Base-by-base conservation (phyloP, 2,329 filamentous ascomycete genomes). In the Aureobasidium sp. region DNA sequence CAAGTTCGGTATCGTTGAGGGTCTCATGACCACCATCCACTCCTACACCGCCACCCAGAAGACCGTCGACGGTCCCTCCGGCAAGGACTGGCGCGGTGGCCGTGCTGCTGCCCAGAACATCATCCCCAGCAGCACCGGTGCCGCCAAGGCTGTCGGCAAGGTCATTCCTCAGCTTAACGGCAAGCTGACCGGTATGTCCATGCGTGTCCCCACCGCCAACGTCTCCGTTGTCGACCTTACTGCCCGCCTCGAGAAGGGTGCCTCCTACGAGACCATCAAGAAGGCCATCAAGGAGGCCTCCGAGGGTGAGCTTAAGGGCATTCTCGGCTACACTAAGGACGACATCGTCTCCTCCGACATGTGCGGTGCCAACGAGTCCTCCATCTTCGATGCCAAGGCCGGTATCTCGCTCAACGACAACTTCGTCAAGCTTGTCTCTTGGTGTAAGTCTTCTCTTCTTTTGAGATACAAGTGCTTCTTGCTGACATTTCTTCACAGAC, bases 11-110 rank as follows among this genome's bases (percentile, higher is more conserved):
- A 94, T 99, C 77, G 80, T 97, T 75, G 94, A 99, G 86, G 94
- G 93, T 85, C 88, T 97, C 74, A 99, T 99, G 94, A 97, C 94
- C 81, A 99, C 94, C 71, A 86, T 97, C 79, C 94, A 99, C 89
- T 97, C 94, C 74, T 97, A 97, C 89, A 97, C 94, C 73, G 94
- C 94, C 74, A 97, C 94, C 78, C 94, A 97, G 85, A 97, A 97
- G 90, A 96, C 92, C 73, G 94, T 97, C 73, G 94, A 99, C 75
- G 94, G 91, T 76, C 94, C 94, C 75, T 97, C 94, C 68, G 83
- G 82, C 79, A 99, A 99, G 90, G 94, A 97, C 85, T 99, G 93
- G 93, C 89, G 93, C 82, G 94, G 94, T 86, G 94, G 94, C 79
- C 94, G 94, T 82, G 92, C 90, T 72, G 94, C 94, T 81, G 94